Base-by-base conservation (phyloP, 1,284 basidiomycete genomes). In the Trametes pubescens region DNA sequence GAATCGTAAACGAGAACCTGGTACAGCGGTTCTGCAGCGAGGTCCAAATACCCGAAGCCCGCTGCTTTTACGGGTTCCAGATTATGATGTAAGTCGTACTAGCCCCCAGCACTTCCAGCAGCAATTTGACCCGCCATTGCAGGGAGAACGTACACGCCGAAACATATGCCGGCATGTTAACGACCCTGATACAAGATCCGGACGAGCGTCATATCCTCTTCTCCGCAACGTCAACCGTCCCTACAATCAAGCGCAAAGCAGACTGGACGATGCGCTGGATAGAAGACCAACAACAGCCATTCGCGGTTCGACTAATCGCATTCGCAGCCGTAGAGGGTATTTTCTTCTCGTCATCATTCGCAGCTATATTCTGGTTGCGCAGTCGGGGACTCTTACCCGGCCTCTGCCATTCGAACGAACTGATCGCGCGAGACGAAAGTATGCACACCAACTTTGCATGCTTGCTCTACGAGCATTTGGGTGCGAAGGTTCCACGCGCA, bases 321-420 rank as follows among this genome's bases (percentile, higher is more conserved):
- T 98, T 98, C 73, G 96, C 96, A n/a, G 94, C 95, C 3, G 96
- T 99, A 26, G 96, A 98, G 79, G 96, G 96, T 38, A 98, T 99
- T 72, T 98, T 98, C 83, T 98, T 99, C 81, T 97, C 95, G 0
- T 95, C 94, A 16, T 93, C 92, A 2, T 95, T 95, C 70, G 92
- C 96, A 0, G 92, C 95, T 38, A 96, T 99, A 78, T 99, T 98
- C 78, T 99, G 96, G 96, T 79, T 99, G 73, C 98, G 98, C 88
- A 98, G 98, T 82, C 92, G 97, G 53, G 96, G 96, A 51, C 84
- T 99, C 51, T 98, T 99, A 96, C 96, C 96, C 54, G 96, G 96
- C 46, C 84, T 99, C 51, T 96, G 95, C 0, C 96, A 96, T 80
- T 98, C 97, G 51, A 98, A 98, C 76, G 94, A 96, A 80, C 88